phyloP scores from a whole-genome alignment of 2,329 filamentous ascomycete genomes.

The Botrytis deweyae region DNA sequence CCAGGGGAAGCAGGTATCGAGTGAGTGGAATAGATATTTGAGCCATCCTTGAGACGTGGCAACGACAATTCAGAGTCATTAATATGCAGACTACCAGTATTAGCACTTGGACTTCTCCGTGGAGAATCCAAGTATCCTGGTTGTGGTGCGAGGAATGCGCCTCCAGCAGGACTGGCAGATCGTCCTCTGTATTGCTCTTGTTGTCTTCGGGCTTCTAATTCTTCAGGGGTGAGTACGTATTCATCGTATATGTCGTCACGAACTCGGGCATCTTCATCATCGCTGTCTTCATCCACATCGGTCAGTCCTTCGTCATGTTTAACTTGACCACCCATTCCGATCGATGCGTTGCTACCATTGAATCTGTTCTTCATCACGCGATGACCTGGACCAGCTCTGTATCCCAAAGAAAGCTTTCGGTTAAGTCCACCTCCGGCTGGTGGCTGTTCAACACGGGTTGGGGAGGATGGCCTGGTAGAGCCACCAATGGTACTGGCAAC shows the following conservation, averaged over 20 bases:
- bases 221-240: conserved; percentile 22
- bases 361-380: conserved; percentile 10
- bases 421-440: conserved; percentile 16
- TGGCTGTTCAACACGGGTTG: conserved; percentile 11
- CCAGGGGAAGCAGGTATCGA: conserved; percentile 20
- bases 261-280: conserved; percentile 14
- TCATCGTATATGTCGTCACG: conserved; percentile 22
- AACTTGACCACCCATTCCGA: not conserved
- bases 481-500: conserved; percentile 17
- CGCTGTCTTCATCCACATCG: conserved; percentile 19
- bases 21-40: conserved; percentile 15
- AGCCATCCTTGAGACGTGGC: conserved; percentile 13
- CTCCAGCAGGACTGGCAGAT: conserved; percentile 10
- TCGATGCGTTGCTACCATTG: not conserved
- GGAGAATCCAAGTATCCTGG: conserved; percentile 18
- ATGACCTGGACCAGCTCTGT: conserved; percentile 22
- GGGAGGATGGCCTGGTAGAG: conserved; percentile 10
- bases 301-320: conserved; percentile 17
- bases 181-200: conserved; percentile 13
- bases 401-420: conserved; percentile 21
- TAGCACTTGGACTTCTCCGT: not conserved
- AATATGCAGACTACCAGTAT: conserved; percentile 16
- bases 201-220: conserved; percentile 15
- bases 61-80: conserved; percentile 21
- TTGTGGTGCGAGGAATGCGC: conserved; percentile 14